Evolutionary conservation across 2,329 filamentous ascomycete genomes (phyloP).

Genomic region (Fusarium udum): DNA sequence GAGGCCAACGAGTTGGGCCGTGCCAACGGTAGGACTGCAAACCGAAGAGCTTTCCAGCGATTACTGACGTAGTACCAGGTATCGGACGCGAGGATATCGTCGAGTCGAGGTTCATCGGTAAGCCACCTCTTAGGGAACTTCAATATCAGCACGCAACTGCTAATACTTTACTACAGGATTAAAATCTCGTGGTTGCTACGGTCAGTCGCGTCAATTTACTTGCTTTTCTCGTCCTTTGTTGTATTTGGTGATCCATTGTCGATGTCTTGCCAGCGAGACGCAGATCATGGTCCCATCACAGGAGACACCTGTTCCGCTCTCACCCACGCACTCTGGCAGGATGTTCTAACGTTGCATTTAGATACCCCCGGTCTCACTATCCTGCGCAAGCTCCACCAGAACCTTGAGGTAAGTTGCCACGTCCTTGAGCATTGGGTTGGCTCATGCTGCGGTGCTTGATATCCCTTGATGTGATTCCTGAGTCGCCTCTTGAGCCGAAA

Average conservation of each 20-base stretch:
- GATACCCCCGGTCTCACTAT: background rate
- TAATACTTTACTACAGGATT: background rate
- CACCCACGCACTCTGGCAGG: background rate
- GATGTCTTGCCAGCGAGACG: background rate
- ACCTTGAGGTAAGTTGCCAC: background rate
- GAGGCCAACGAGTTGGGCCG: slow-evolving; percentile 60
- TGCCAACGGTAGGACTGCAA: background rate
- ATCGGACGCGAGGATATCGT: background rate
- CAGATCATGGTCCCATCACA: background rate
- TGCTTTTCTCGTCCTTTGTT: background rate
- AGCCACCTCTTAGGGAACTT: background rate
- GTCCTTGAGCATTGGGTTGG: background rate
- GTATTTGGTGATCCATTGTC: background rate
- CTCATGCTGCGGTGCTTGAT: background rate
- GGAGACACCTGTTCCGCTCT: background rate
- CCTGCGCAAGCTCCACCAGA: background rate
- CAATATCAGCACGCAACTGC: background rate
- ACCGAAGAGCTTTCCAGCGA: background rate
- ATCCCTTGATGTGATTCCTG: background rate
- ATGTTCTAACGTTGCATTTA: background rate
- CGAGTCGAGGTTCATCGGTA: background rate
- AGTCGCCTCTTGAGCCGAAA: background rate
- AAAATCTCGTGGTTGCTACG: background rate
- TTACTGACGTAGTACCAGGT: background rate
- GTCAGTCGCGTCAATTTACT: background rate